These are phyloP conservation scores for Paramecium caudatum DNA, from an alignment of 73 alveolate genomes.

Conservation along the genomic window DNA sequence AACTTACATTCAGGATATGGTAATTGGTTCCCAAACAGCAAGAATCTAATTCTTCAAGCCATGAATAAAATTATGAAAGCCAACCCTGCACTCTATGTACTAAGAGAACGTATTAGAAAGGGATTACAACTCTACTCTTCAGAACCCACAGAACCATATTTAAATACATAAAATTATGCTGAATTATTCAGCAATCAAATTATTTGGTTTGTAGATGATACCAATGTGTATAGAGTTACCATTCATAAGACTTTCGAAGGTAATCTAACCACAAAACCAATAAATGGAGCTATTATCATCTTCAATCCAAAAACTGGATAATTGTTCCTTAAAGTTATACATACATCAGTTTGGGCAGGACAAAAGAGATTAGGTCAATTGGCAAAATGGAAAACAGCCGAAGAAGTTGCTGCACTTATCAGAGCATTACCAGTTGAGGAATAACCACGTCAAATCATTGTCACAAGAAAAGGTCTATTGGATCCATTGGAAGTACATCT, in stretches of 20 bases:
- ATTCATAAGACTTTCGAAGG: constrained; percentile 99
- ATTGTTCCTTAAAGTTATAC: constrained; percentile 99
- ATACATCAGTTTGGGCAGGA: constrained; percentile 99
- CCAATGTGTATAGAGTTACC: constrained; percentile 99
- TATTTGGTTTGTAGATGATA: constrained; percentile 99
- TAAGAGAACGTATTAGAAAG: constrained; percentile 99
- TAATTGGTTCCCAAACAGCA: constrained; percentile 98
- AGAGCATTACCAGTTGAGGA: constrained; percentile 99
- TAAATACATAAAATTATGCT: constrained; percentile 98
- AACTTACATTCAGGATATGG: constrained; percentile 99
- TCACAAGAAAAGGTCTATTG: constrained; percentile 99
- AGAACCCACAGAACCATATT: constrained; percentile 99
- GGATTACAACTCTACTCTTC: constrained; percentile 99
- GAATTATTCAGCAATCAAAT: constrained; percentile 99
- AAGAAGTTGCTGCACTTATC: constrained; percentile 99
- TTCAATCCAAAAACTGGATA: constrained; percentile 99
- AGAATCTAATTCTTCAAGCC: constrained; percentile 97
- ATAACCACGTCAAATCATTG: constrained; percentile 99
- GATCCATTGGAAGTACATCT: constrained; percentile 99
- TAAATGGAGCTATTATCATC: constrained; percentile 99
- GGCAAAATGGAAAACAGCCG: constrained; percentile 99
- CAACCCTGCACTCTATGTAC: constrained; percentile 99
- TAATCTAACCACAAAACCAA: constrained; percentile 99
- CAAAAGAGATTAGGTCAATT: constrained; percentile 99
- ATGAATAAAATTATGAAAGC: constrained; percentile 99